These are phyloP conservation scores for Auxenochlorella protothecoides DNA, from an alignment of 139 green algal species.

Conservation along the genomic window DNA sequence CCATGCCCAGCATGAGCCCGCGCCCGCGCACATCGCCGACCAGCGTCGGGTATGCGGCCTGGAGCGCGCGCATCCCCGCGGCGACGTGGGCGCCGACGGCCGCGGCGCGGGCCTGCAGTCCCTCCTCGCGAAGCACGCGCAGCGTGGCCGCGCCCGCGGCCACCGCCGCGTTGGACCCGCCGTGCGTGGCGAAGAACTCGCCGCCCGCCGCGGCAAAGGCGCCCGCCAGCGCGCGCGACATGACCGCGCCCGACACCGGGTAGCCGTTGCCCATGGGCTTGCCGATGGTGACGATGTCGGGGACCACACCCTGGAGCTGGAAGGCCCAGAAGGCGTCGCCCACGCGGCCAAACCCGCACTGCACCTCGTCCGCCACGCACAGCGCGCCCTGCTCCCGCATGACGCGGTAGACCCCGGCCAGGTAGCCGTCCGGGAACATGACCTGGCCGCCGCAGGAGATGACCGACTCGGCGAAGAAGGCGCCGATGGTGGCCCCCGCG, in stretches of 20 bases:
- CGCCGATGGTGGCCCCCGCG: conserved; percentile 58
- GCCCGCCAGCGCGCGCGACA: conserved; percentile 73
- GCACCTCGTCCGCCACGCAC: conserved; percentile 56
- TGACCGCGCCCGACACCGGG: conserved; percentile 87
- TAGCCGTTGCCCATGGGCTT: conserved; percentile 94
- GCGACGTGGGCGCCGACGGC: conserved; percentile 23
- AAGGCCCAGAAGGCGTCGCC: conserved; percentile 92
- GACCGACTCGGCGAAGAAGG: conserved; percentile 87
- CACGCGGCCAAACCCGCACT: conserved; percentile 26
- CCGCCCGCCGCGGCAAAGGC: conserved; percentile 39
- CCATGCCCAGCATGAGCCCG: conserved; percentile 92
- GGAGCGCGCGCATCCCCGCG: conserved; percentile 28
- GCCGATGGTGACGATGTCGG: conserved; percentile 89
- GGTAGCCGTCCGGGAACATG: conserved; percentile 69
- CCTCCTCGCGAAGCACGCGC: conserved; percentile 28
- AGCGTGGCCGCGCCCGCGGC: conserved; percentile 85
- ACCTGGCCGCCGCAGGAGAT: conserved; percentile 79
- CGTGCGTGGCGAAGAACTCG: conserved; percentile 95
- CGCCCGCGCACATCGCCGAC: conserved; percentile 83
- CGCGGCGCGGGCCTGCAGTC: conserved; percentile 13
- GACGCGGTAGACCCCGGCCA: conserved; percentile 66
- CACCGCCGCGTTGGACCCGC: conserved; percentile 56
- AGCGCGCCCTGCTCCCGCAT: conserved; percentile 74
- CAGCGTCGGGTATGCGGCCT: conserved; percentile 51
- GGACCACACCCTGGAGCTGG: conserved; percentile 61